phyloP scores from a whole-genome alignment of 2,329 filamentous ascomycete genomes.

The Fusarium aywerte region DNA sequence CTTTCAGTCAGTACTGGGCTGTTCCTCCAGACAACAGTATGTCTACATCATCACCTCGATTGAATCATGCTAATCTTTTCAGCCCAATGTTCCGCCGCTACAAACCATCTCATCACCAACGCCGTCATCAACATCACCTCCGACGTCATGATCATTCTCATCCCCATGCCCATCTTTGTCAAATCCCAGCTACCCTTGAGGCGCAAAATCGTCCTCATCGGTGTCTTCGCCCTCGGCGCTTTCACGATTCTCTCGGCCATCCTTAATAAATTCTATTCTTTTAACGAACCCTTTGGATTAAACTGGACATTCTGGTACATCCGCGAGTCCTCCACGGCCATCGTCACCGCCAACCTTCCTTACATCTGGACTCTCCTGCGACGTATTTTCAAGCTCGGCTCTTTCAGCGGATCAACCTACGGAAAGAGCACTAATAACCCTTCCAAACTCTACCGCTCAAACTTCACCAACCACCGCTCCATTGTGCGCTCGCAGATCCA shows the following conservation, averaged over 20 bases:
- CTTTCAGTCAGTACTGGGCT: slow-evolving; percentile 67
- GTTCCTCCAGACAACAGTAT: slow-evolving; percentile 62
- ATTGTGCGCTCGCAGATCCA: slow-evolving; percentile 37
- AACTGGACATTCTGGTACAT: slow-evolving; percentile 58
- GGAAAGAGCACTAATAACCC: slow-evolving; percentile 43
- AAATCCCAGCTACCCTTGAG: slow-evolving; percentile 60
- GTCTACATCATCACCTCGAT: slow-evolving; percentile 14
- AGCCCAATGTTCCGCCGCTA: slow-evolving; percentile 67
- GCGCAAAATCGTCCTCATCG: slow-evolving; percentile 64
- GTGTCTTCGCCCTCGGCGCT: slow-evolving; percentile 58
- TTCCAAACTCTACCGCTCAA: slow-evolving; percentile 43
- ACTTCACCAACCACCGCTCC: slow-evolving; percentile 45
- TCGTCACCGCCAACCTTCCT: slow-evolving; percentile 57
- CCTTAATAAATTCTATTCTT: slow-evolving; percentile 58
- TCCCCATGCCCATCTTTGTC: slow-evolving; percentile 65
- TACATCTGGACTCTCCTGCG: slow-evolving; percentile 55
- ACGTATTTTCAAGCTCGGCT: slow-evolving; percentile 50
- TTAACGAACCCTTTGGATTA: slow-evolving; percentile 52
- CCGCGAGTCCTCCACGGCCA: slow-evolving; percentile 56
- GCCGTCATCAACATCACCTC: slow-evolving; percentile 69
- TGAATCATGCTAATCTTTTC: slow-evolving; percentile 12
- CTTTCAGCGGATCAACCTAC: slow-evolving; percentile 50
- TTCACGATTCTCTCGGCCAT: slow-evolving; percentile 64
- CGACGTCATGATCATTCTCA: slow-evolving; percentile 67
- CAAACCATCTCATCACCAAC: slow-evolving; percentile 68